Percentiles rank a stretch among this genome's conserved stretches.
Evolutionary conservation across 805 yeast species (phyloP).

Genomic region (Starmera amethionina): DNA sequence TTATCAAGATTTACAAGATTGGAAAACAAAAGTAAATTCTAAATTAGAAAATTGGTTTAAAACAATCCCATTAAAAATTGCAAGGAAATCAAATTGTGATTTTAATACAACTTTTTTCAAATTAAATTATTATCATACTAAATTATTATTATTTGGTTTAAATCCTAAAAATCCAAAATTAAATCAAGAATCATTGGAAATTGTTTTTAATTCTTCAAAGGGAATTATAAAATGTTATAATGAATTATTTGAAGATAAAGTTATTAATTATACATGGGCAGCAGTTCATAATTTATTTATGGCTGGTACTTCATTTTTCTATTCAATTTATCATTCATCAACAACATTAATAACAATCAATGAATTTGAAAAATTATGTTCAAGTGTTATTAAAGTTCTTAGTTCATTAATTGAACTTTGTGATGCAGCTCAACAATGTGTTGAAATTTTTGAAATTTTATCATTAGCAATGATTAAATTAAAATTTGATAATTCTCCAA

Average conservation of each 20-base stretch:
- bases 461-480: slow-evolving; percentile 62
- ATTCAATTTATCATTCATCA: slow-evolving; percentile 63
- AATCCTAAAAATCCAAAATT: slow-evolving; percentile 59
- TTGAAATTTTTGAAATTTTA: slow-evolving; percentile 60
- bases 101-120: slow-evolving; percentile 64
- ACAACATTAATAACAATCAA: slow-evolving; percentile 37
- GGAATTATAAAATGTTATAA: slow-evolving; percentile 58
- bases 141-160: slow-evolving; percentile 64
- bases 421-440: slow-evolving; percentile 68
- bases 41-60: slow-evolving; percentile 57
- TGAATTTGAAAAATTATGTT: slow-evolving; percentile 37
- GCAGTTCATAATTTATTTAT: slow-evolving; percentile 82
- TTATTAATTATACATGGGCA: slow-evolving; percentile 85
- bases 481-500: slow-evolving; percentile 23
- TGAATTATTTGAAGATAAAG: slow-evolving; percentile 42
- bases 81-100: slow-evolving; percentile 57
- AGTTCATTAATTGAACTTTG: slow-evolving; percentile 56
- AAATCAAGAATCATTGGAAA: slow-evolving; percentile 40
- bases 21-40: slow-evolving; percentile 47
- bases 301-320: slow-evolving; percentile 81
- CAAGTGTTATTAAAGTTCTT: slow-evolving; percentile 46
- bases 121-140: slow-evolving; percentile 69
- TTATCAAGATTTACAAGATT: slow-evolving; percentile 40
- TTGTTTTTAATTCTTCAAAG: slow-evolving; percentile 53
- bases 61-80: slow-evolving; percentile 41